phyloP scores from a whole-genome alignment of 768 basidiomycete genomes.

The Krasilnikovozyma curviuscula region DNA sequence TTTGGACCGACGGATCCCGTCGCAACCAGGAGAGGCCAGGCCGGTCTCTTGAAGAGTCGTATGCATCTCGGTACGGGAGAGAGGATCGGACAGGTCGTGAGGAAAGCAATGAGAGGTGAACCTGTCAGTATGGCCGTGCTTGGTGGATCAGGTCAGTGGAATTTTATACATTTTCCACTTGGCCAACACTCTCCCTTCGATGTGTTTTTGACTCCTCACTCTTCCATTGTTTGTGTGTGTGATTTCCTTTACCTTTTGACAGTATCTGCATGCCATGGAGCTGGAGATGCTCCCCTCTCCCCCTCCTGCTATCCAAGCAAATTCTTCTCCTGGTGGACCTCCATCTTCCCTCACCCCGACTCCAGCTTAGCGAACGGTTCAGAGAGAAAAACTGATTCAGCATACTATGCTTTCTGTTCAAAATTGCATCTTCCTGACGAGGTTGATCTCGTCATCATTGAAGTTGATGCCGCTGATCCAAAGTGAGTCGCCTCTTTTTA shows the following conservation, averaged over 20 bases:
- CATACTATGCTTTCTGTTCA: constrained; percentile 86
- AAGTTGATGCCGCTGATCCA: constrained; percentile 76
- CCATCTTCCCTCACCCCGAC: constrained; percentile 89
- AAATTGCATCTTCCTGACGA: constrained; percentile 79
- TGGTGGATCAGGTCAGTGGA: constrained; percentile 57
- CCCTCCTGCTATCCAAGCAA: constrained; percentile 69
- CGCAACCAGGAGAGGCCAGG: constrained; percentile 55
- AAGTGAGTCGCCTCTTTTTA: constrained; percentile 44
- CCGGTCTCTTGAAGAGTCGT: constrained; percentile 48
- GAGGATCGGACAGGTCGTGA: no score
- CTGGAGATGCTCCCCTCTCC: constrained; percentile 71
- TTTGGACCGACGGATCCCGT: constrained; percentile 65
- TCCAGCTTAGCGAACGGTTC: constrained; percentile 95
- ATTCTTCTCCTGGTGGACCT: constrained; percentile 94
- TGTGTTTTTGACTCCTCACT: neutral
- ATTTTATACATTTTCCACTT: neutral
- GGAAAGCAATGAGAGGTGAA: constrained; percentile 61
- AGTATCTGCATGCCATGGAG: constrained; percentile 90
- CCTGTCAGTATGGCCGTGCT: constrained; percentile 77
- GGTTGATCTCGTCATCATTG: constrained; percentile 81
- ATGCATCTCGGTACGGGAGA: no score
- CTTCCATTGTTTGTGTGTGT: no score
- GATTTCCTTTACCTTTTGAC: constrained; percentile 10
- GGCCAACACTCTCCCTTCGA: neutral
- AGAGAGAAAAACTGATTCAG: constrained; percentile 72